Evolutionary conservation across 352 stramenopile species (phyloP), one percentile per base, ranked within the genome.

Genomic region (Aphanomyces euteiches): DNA sequence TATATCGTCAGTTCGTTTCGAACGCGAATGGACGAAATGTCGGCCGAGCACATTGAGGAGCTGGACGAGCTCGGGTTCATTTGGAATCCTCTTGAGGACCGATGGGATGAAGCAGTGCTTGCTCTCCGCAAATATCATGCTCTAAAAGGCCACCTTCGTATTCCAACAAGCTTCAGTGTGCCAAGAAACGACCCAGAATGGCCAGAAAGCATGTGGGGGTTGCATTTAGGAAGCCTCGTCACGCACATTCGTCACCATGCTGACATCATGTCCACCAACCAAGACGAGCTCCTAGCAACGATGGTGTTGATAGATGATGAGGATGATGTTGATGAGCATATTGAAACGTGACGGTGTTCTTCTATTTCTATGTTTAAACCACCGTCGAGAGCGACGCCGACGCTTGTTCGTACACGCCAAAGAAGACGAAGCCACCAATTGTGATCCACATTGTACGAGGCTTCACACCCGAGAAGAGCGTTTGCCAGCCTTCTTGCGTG

Each of bases 361-460:
- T 37, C 43, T 28, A 61, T 12, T 41, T 37, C 7, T 37, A 13
- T 36, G 38, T n/a, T 69, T 83, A 90, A 54, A 90, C 70, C 47
- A 90, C 73, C 7, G 74, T 74, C 57, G 78, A 75, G 47, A 95
- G 88, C 17, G 82, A 90, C 28, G 84, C 80, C n/a, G 83, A 89
- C 56, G 83, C 75, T 77, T 95, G 95, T 72, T 99, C 97, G 79
- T 99, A 99, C 67, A 97, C 96, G 63, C 97, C 97, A 73, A 99
- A 99, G 80, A 99, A 99, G n/a, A 99, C 95, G 78, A 99, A 99
- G 47, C 97, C 97, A 47, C 97, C 97, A 74, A 99, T 98, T 21
- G 91, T 96, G 78, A 99, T 99, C 97, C 97, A 99, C 83, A 99
- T 97, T 0, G 98, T 97, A 67, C 97, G 87, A 4, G 97, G 96